Percentiles rank a stretch among this genome's conserved stretches.
These are phyloP conservation scores for Thecaphora thlaspeos DNA, from an alignment of 1,284 basidiomycete genomes.

Conservation along the genomic window DNA sequence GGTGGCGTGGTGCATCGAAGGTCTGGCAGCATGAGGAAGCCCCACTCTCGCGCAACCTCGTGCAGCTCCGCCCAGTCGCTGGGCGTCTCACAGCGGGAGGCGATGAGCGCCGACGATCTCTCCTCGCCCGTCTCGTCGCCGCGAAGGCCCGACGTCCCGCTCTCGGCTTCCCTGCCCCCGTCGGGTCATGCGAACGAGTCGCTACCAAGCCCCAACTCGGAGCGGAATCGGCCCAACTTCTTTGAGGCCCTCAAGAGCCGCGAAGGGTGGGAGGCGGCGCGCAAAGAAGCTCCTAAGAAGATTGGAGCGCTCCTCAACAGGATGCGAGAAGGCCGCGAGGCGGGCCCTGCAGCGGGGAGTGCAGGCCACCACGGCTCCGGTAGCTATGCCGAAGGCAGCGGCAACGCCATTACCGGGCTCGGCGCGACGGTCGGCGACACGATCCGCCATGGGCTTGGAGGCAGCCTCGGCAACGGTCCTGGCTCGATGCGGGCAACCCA, in stretches of 20 bases:
- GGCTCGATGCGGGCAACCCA: slow-evolving; percentile 28
- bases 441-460: slow-evolving; percentile 15
- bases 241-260: slow-evolving; percentile 48
- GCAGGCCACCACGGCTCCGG: too few species aligned
- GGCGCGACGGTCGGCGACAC: slow-evolving; percentile 8
- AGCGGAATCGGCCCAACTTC: slow-evolving; percentile 31
- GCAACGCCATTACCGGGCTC: slow-evolving; percentile 2
- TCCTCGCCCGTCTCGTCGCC: slow-evolving; percentile 22
- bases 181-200: slow-evolving; percentile 4
- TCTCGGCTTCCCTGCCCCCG: background rate
- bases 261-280: slow-evolving; percentile 50
- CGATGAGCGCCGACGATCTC: slow-evolving; percentile 18
- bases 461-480: slow-evolving; percentile 15
- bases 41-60: slow-evolving; percentile 19
- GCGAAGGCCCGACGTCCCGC: slow-evolving; percentile 1
- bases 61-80: slow-evolving; percentile 15
- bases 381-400: too few species aligned
- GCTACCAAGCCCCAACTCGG: slow-evolving; percentile 15
- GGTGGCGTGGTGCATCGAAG: too few species aligned
- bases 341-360: background rate
- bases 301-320: slow-evolving; percentile 49
- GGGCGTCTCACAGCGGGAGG: slow-evolving; percentile 6
- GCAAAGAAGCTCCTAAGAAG: slow-evolving; percentile 54
- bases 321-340: slow-evolving; percentile 46
- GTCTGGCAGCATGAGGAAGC: background rate